A percentile compares a stretch with the other conserved stretches of the same genome.
Evolutionary conservation across 176 grass and related monocot species (phyloP).

Genomic region (Themeda triandra): DNA sequence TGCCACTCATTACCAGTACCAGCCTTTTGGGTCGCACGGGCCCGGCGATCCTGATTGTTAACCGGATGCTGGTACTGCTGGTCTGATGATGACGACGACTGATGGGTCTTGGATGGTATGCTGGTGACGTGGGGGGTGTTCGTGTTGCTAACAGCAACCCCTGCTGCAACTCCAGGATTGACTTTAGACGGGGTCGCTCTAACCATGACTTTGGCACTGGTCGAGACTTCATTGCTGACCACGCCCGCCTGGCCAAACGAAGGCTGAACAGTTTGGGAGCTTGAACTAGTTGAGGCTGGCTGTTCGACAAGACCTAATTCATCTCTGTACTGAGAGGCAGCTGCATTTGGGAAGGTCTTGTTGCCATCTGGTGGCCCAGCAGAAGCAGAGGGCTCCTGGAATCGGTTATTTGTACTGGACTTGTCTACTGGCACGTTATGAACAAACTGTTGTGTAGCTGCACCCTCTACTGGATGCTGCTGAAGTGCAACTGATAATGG

Average conservation of each 20-base stretch:
- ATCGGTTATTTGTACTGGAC: constrained; percentile 47
- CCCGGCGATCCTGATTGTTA: constrained; percentile 48
- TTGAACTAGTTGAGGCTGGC: constrained; percentile 40
- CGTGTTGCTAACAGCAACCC: constrained; percentile 32
- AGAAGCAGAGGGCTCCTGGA: constrained; percentile 45
- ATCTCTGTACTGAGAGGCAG: constrained; percentile 45
- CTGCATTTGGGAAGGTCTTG: constrained; percentile 42
- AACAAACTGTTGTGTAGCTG: constrained; percentile 43
- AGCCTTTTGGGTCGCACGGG: constrained; percentile 34
- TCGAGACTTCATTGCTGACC: constrained; percentile 59
- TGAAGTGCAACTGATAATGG: constrained; percentile 74
- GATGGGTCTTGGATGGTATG: constrained; percentile 39
- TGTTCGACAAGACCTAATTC: constrained; percentile 53
- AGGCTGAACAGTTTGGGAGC: constrained; percentile 42
- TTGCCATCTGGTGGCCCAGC: constrained; percentile 36
- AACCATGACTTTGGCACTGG: constrained; percentile 41
- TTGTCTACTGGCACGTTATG: constrained; percentile 52
- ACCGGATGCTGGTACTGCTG: constrained; percentile 45
- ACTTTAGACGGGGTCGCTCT: constrained; percentile 38
- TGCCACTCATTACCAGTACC: constrained; percentile 63
- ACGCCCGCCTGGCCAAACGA: constrained; percentile 26
- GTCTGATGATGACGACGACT: constrained; percentile 28
- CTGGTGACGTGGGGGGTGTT: constrained; percentile 38
- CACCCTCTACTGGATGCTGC: constrained; percentile 69
- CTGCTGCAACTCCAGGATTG: constrained; percentile 31